phyloP scores from a whole-genome alignment of 2,329 filamentous ascomycete species.

The Penicillium sp. region DNA sequence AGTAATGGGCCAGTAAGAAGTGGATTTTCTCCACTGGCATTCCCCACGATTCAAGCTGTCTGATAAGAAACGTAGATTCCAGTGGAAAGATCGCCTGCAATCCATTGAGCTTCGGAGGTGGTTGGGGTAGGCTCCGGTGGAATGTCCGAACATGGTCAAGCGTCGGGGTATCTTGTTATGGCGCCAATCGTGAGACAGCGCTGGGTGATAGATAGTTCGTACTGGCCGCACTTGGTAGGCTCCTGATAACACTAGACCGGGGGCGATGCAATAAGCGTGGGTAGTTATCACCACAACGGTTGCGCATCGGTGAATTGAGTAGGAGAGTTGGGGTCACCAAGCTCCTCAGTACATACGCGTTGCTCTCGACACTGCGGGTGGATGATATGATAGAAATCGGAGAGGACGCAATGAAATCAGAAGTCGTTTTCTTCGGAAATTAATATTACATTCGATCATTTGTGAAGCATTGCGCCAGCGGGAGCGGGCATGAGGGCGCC shows the following conservation, averaged over 20 bases:
- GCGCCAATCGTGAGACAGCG: not conserved
- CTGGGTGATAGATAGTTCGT: too few species aligned
- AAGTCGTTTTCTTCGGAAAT: not conserved
- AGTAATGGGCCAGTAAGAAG: constrained; percentile 6
- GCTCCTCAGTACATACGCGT: too few species aligned
- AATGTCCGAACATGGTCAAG: constrained; percentile 1
- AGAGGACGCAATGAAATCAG: too few species aligned
- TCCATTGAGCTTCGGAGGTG: not conserved
- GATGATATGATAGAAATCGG: too few species aligned
- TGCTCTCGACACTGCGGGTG: too few species aligned
- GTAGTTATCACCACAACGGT: too few species aligned
- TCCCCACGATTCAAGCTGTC: constrained; percentile 14
- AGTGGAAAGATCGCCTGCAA: not conserved
- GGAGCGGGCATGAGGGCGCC: constrained; percentile 24
- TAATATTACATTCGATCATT: not conserved
- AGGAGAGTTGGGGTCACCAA: too few species aligned
- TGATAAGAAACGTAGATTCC: constrained; percentile 9
- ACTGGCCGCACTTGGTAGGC: too few species aligned
- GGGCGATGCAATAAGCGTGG: too few species aligned
- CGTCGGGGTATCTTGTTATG: constrained; percentile 2
- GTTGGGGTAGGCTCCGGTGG: constrained; percentile 9
- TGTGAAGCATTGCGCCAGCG: constrained; percentile 3
- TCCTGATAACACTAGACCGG: too few species aligned
- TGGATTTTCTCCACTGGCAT: constrained; percentile 10
- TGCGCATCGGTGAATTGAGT: too few species aligned